Evolutionary conservation across 495 filamentous ascomycete genomes (phyloP).

Genomic region (Parachaetomium inaequale): DNA sequence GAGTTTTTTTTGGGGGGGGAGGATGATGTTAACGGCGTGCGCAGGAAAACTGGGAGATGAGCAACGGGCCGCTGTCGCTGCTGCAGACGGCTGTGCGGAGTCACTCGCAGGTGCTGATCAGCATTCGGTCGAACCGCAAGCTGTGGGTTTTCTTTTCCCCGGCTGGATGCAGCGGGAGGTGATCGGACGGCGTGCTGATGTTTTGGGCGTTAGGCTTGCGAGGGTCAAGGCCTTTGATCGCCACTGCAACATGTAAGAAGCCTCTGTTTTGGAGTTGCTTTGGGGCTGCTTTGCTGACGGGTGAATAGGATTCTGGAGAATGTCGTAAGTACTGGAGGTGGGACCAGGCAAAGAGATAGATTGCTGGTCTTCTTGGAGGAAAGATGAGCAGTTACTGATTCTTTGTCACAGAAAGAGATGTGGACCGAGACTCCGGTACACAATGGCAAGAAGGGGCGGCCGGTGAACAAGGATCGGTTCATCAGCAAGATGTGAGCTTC

Average conservation of each 20-base stretch:
- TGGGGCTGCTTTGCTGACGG: constrained; percentile 9
- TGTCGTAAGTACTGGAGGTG: constrained; percentile 21
- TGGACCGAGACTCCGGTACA: constrained; percentile 88
- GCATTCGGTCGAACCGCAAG: constrained; percentile 88
- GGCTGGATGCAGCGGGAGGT: background rate
- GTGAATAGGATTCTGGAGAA: constrained; percentile 31
- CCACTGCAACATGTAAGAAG: constrained; percentile 32
- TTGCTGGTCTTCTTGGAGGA: background rate
- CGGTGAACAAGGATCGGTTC: constrained; percentile 96
- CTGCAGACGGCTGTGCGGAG: constrained; percentile 86
- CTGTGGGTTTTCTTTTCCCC: constrained; percentile 21
- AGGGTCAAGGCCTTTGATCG: constrained; percentile 49
- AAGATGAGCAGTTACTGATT: constrained; percentile 6
- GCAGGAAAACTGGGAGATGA: constrained; percentile 33
- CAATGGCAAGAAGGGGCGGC: constrained; percentile 77
- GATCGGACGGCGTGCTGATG: constrained; percentile 4
- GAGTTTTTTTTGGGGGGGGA: background rate
- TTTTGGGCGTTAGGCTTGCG: constrained; percentile 38
- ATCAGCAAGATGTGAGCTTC: constrained; percentile 90
- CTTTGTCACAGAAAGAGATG: constrained; percentile 72
- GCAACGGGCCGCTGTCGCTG: constrained; percentile 57
- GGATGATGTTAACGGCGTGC: background rate
- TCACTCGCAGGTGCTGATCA: constrained; percentile 87
- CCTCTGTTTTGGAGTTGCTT: background rate
- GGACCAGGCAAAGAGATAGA: background rate